Percentiles rank a stretch among this genome's conserved stretches.
Evolutionary conservation across 768 basidiomycete species (phyloP).

Genomic region (Leucocoprinus birnbaumii): DNA sequence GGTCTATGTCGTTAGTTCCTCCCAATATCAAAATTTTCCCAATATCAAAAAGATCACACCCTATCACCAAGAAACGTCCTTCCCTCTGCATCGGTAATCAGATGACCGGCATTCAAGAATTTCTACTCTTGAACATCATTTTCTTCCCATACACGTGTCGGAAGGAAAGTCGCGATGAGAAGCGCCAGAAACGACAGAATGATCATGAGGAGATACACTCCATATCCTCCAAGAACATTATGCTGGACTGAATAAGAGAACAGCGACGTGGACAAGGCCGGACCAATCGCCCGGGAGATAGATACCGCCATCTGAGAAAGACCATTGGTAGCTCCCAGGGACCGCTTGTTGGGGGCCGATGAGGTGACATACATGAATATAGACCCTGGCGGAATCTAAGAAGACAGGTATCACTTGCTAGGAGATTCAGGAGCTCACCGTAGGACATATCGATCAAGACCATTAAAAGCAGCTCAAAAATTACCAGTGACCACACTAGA

Average conservation of each 20-base stretch:
- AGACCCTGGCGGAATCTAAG: constrained; percentile 27
- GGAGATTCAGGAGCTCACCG: constrained; percentile 26
- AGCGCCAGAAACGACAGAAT: constrained; percentile 29
- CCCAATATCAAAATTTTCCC: no score
- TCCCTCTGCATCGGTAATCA: background rate
- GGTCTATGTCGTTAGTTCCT: background rate
- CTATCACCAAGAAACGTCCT: background rate
- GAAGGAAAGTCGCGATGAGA: constrained; percentile 29
- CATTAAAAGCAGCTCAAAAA: constrained; percentile 25
- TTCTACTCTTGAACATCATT: constrained; percentile 12
- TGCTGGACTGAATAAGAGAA: constrained; percentile 50
- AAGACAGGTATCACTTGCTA: background rate
- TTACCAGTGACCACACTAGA: constrained; percentile 35
- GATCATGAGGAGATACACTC: constrained; percentile 38
- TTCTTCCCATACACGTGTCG: constrained; percentile 33
- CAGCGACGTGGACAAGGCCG: constrained; percentile 45
- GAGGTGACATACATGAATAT: constrained; percentile 51
- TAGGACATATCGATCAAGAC: constrained; percentile 41
- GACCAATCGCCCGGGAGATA: constrained; percentile 46
- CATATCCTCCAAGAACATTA: constrained; percentile 43
- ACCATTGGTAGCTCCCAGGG: constrained; percentile 51
- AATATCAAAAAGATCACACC: background rate
- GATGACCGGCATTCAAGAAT: background rate
- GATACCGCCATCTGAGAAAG: constrained; percentile 43
- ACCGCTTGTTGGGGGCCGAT: constrained; percentile 44